Base-by-base conservation (phyloP, 2,329 filamentous ascomycete species). In the Huntiella decipiens region DNA sequence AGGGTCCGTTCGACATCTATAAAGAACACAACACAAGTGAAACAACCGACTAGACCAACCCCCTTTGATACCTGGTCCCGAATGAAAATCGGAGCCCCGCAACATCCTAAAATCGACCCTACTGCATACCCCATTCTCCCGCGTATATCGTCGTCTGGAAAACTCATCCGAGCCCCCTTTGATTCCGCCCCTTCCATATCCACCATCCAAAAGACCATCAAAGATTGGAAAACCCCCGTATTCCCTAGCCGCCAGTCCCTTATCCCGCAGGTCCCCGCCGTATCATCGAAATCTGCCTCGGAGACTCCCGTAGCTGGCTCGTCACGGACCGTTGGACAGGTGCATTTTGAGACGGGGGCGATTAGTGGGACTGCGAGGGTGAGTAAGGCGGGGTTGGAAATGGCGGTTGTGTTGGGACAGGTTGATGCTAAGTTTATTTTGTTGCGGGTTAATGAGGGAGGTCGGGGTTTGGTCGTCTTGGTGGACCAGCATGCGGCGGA, bases 401-500 rank as follows among this genome's bases (percentile, higher is more conserved):
- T 61, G 5, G 82, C 82, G 0, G 62, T 71, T 42, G 66, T 94
- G 0, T 70, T 98, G 37, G 70, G 77, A 0, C 91, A 98, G 56
- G 79, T 98, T 1, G 88, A 96, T 57, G 68, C 66, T 11, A 98
- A 98, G 58, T 98, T 93, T 56, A 80, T 98, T 12, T 62, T 98
- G 13, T 31, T 46, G 31, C 22, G 38, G 66, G 77, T 16, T 79
- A 73, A 51, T 62, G 44, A 46, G 7, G 11, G n/a, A 33, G 10
- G 38, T 5, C 44, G 36, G 13, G 41, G 64, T 81, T 32, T 76
- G 1, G 63, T 96, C 4, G 68, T 93, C 0, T 66, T 95, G 35
- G 70, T 95, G 4, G 91, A 98, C 56, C 91, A 98, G 56, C 91
- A 98, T 57, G 91, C 91, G 1, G 91, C 87, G 3, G 88, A 95